A percentile compares a stretch with the other conserved stretches of the same genome.
Conservation (phyloP, 2,329 filamentous ascomycete genomes). For the Fulvia fulva region DNA sequence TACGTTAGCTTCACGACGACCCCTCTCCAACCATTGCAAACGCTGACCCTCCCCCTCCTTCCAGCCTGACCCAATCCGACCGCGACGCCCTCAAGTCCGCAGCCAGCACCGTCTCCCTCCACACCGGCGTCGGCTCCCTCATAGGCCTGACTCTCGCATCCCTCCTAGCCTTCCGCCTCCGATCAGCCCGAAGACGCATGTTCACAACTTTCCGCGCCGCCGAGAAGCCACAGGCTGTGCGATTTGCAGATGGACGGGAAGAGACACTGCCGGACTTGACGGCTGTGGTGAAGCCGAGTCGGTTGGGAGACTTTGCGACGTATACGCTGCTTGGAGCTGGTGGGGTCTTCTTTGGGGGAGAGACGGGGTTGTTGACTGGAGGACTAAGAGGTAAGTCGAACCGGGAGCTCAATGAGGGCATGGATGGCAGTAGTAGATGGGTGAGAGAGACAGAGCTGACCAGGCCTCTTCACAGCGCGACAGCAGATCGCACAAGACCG, state of each 20-base stretch:
- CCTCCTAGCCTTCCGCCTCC: slow-evolving; percentile 55
- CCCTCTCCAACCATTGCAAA: no score
- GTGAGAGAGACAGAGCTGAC: slow-evolving; percentile 38
- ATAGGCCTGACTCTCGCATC: slow-evolving; percentile 58
- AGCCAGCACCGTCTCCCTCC: slow-evolving; percentile 51
- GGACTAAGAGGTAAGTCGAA: slow-evolving; percentile 46
- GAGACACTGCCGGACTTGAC: slow-evolving; percentile 61
- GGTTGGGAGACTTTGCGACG: slow-evolving; percentile 57
- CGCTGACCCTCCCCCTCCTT: neutral
- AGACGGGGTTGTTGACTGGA: slow-evolving; percentile 58
- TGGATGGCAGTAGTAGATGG: no score
- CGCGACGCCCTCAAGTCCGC: slow-evolving; percentile 56
- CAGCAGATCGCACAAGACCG: slow-evolving; percentile 53
- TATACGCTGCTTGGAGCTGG: slow-evolving; percentile 61
- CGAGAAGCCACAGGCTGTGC: slow-evolving; percentile 59
- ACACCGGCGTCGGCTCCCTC: slow-evolving; percentile 57
- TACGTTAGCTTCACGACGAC: slow-evolving; percentile 20
- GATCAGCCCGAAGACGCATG: slow-evolving; percentile 53
- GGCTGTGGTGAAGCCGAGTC: slow-evolving; percentile 53
- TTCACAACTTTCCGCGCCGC: slow-evolving; percentile 59
- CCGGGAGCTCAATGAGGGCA: slow-evolving; percentile 49
- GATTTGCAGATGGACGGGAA: slow-evolving; percentile 58
- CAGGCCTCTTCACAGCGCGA: slow-evolving; percentile 43
- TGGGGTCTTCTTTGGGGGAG: slow-evolving; percentile 62
- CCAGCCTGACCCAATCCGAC: slow-evolving; percentile 52